Evolutionary conservation across 2,329 filamentous ascomycete species (phyloP).

Genomic region (Elsinoe arachidis): DNA sequence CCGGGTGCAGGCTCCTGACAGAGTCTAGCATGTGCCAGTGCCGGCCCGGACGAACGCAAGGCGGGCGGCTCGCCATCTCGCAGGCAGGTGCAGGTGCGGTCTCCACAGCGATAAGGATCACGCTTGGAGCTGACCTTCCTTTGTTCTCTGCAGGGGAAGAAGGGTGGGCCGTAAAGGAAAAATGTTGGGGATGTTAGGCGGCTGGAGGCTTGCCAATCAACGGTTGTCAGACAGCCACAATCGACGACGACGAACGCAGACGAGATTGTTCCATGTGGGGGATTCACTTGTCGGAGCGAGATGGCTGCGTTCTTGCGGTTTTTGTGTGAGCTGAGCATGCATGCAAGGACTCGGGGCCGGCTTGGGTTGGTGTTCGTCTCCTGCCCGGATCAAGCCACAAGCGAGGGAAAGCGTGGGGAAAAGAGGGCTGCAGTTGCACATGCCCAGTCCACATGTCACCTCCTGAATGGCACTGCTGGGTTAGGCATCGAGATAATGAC

Average conservation of each 20-base stretch:
- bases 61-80: neutral
- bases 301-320: neutral
- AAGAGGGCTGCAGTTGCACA: neutral
- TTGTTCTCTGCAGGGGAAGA: slow-evolving; percentile 1
- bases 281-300: neutral
- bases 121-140: neutral
- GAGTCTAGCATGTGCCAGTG: slow-evolving; percentile 1
- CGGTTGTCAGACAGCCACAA: neutral
- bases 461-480: neutral
- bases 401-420: slow-evolving; percentile 7
- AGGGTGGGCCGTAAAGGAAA: neutral
- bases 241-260: neutral
- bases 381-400: neutral
- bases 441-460: neutral
- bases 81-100: no score
- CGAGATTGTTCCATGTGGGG: neutral
- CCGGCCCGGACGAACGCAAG: slow-evolving; percentile 5
- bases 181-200: neutral
- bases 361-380: neutral
- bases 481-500: neutral
- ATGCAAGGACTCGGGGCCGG: neutral
- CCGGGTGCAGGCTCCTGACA: neutral
- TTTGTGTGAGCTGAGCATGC: neutral
- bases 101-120: slow-evolving; percentile 1
- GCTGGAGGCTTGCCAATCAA: slow-evolving; percentile 5